Base-by-base conservation (phyloP, 1,284 basidiomycete genomes). In the Retiboletus flavoniger region DNA sequence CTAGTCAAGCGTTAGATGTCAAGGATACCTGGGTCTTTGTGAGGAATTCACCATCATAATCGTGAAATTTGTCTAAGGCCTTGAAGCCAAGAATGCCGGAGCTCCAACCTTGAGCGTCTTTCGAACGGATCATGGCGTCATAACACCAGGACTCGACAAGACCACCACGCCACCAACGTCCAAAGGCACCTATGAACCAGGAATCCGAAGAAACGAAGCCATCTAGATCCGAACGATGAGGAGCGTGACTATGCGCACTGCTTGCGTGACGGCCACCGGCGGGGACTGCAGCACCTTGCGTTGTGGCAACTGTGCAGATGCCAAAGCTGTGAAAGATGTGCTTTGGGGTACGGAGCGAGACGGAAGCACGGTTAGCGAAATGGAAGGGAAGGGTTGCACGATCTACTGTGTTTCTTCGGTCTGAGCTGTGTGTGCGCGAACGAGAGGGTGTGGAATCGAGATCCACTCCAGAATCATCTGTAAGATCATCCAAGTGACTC, bases 321-420 rank as follows among this genome's bases (percentile, higher is more conserved):
- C 83, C 89, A 68, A 93, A 90, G 64, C 82, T 90, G 59, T 89
- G 88, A 68, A 93, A 89, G 59, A 87, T 82, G 69, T 95, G 93
- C 64, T 89, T 87, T n/a, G 95, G 95, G 1, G 95, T 98, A 56
- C 93, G 89, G 45, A 98, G 82, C 3, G 93, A 93, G 56, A 98
- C 85, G 31, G 92, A 89, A 54, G 95, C 93, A 60, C 93, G 89
- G 74, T 91, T 95, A 55, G 89, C 87, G 70, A 95, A 97, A 71
- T 93, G 89, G 68, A 96, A 91, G 32, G 85, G 83, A 21, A 69
- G 66, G 0, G 70, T 72, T 42, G 71, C 55, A 42, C 71, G 68
- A 52, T 72, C 71, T 34, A 46, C 40, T 0, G 57, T 28, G 29
- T 47, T 17, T 38, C 38, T 58, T 47, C 51, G 58, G 53, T 68